phyloP scores from a whole-genome alignment of 192 early-diverging fungal species.

The Backusella morwellensis region DNA sequence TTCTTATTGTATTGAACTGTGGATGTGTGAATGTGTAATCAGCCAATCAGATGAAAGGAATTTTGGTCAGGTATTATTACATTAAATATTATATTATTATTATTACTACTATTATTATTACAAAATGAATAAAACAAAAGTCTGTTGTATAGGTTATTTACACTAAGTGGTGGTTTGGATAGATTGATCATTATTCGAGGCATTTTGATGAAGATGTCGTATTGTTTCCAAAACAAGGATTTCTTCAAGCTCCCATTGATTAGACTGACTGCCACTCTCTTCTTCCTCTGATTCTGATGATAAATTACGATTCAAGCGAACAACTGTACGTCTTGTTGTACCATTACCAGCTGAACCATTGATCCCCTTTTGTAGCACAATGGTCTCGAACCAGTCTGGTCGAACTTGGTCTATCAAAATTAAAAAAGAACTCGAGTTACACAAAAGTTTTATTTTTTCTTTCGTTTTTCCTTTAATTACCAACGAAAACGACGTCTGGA shows the following conservation, averaged over 20 bases:
- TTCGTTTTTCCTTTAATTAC: slow-evolving; percentile 28
- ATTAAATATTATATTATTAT: background rate
- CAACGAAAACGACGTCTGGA: slow-evolving; percentile 67
- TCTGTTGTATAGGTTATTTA: background rate
- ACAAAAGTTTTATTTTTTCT: background rate
- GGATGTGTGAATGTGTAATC: background rate
- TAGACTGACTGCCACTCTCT: slow-evolving; percentile 53
- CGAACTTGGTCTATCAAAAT: slow-evolving; percentile 59
- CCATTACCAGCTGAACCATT: slow-evolving; percentile 3
- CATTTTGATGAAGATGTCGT: slow-evolving; percentile 30
- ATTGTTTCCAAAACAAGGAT: slow-evolving; percentile 91
- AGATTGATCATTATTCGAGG: background rate
- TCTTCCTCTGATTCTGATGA: slow-evolving; percentile 8
- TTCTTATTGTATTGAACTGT: background rate
- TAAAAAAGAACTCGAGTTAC: background rate
- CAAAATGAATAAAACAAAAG: background rate
- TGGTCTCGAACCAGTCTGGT: slow-evolving; percentile 59
- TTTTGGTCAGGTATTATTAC: background rate
- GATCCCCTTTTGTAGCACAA: slow-evolving; percentile 41
- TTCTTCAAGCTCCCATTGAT: slow-evolving; percentile 85
- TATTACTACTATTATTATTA: background rate
- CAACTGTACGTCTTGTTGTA: slow-evolving; percentile 19
- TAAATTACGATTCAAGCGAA: background rate
- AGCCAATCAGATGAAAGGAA: background rate
- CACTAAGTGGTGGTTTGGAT: background rate